These are phyloP conservation scores for Dothidotthia symphoricarpi DNA, from an alignment of 2,329 filamentous ascomycete genomes.

Conservation along the genomic window DNA sequence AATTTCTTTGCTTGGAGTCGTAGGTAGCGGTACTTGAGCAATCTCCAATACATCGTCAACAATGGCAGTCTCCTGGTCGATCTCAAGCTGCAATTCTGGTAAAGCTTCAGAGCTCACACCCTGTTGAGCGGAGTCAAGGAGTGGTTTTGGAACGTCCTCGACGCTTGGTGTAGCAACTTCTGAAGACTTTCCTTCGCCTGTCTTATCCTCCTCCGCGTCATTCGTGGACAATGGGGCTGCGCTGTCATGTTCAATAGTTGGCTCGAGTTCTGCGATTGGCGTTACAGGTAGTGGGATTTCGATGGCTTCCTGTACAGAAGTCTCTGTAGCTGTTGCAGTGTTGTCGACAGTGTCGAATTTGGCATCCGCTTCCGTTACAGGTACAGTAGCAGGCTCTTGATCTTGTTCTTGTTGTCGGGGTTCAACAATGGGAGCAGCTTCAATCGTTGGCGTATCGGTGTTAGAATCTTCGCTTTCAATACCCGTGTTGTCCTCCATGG, in stretches of 20 bases:
- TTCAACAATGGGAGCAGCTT: slow-evolving; percentile 9
- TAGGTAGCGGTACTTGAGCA: neutral
- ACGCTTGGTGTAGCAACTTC: slow-evolving; percentile 11
- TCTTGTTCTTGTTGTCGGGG: neutral
- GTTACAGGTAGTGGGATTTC: neutral
- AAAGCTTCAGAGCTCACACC: neutral
- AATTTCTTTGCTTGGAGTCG: neutral
- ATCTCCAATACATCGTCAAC: too few relatives aligned
- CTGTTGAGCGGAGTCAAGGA: slow-evolving; percentile 2
- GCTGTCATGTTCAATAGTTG: slow-evolving; percentile 1
- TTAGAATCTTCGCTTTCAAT: slow-evolving; percentile 18
- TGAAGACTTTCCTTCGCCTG: slow-evolving; percentile 21
- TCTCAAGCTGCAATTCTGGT: too few relatives aligned
- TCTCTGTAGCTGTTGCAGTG: neutral
- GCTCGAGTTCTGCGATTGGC: neutral
- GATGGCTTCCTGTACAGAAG: neutral
- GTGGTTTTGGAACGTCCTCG: slow-evolving; percentile 6
- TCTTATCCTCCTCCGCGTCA: slow-evolving; percentile 34
- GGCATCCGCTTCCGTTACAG: neutral
- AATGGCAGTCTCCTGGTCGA: too few relatives aligned
- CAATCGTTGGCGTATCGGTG: slow-evolving; percentile 5
- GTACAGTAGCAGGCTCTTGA: slow-evolving; percentile 1
- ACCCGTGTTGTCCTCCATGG: slow-evolving; percentile 15
- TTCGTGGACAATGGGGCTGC: slow-evolving; percentile 19
- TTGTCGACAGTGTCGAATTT: slow-evolving; percentile 1